Evolutionary conservation across 31 red algal species (phyloP).

Genomic region (Asparagopsis taxiformis): DNA sequence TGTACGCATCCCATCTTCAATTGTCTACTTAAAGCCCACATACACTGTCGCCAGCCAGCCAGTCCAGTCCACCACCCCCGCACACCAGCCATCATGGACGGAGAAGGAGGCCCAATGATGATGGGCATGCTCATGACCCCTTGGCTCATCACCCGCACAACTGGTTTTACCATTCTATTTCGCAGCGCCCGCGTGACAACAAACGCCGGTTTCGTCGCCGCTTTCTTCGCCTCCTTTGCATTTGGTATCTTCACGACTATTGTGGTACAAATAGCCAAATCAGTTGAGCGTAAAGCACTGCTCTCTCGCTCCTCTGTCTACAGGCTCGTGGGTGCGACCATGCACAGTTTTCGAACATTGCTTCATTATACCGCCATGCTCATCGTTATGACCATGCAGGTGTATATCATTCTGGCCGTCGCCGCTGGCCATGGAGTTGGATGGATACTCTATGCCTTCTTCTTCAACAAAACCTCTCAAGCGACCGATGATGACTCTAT

Average conservation of each 20-base stretch:
- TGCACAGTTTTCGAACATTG: conserved; percentile 14
- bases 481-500: too few relatives aligned
- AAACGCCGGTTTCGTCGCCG: conserved; percentile 62
- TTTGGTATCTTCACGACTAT: conserved; percentile 49
- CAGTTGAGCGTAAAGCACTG: conserved; percentile 32
- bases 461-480: conserved; percentile 4
- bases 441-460: conserved; percentile 38
- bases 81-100: conserved; percentile 8
- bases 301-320: neutral
- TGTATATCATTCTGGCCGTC: conserved; percentile 74
- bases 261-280: neutral
- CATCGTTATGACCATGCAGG: conserved; percentile 86
- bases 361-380: conserved; percentile 83
- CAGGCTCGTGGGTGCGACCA: conserved; percentile 15
- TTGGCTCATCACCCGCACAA: conserved; percentile 53
- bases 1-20: too few relatives aligned
- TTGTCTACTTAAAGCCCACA: too few relatives aligned
- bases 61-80: neutral
- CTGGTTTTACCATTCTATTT: conserved; percentile 63
- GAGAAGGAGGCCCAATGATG: neutral
- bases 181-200: conserved; percentile 50
- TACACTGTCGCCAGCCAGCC: neutral
- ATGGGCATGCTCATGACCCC: conserved; percentile 49
- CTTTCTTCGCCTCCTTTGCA: conserved; percentile 36
- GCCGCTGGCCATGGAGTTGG: conserved; percentile 66